Evolutionary conservation across 345 rosid genomes (phyloP).

Genomic region (Eucalyptus pauciflora): DNA sequence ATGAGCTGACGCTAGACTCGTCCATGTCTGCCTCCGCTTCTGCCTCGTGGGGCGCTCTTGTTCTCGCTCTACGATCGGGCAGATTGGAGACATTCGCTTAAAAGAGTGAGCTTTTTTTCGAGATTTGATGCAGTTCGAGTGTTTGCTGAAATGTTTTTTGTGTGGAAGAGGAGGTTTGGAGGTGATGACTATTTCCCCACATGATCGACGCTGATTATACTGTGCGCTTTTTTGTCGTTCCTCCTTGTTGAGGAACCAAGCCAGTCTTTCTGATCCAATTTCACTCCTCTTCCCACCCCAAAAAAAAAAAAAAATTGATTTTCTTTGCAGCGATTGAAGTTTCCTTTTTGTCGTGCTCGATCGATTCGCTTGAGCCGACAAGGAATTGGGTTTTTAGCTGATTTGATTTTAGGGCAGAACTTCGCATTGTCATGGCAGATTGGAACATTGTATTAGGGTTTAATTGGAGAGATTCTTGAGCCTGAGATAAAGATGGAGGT

Average conservation of each 20-base stretch:
- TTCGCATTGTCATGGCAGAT: not conserved
- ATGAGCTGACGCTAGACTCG: slow-evolving; percentile 29
- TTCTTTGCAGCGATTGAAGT: not conserved
- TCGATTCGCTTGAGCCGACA: not conserved
- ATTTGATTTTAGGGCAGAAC: not conserved
- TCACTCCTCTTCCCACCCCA: not conserved
- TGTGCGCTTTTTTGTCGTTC: slow-evolving; percentile 16
- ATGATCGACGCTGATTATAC: slow-evolving; percentile 35
- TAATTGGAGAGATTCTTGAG: not conserved
- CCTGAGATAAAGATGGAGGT: not conserved
- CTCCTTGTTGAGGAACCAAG: slow-evolving; percentile 12
- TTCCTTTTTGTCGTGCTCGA: not conserved
- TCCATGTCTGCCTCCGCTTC: not conserved
- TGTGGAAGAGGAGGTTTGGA: not conserved
- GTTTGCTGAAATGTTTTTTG: not conserved
- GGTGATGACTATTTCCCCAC: slow-evolving; percentile 31
- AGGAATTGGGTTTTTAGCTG: not conserved
- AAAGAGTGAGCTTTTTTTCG: not conserved
- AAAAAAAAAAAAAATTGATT: not conserved
- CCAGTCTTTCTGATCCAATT: slow-evolving; percentile 27
- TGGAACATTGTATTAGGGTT: not conserved
- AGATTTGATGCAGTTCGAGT: not conserved
- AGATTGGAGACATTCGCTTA: not conserved
- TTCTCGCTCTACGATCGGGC: not conserved
- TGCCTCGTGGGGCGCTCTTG: not conserved